Conservation (phyloP, 106 monocot species). For the Dendrobium chrysotoxum region DNA sequence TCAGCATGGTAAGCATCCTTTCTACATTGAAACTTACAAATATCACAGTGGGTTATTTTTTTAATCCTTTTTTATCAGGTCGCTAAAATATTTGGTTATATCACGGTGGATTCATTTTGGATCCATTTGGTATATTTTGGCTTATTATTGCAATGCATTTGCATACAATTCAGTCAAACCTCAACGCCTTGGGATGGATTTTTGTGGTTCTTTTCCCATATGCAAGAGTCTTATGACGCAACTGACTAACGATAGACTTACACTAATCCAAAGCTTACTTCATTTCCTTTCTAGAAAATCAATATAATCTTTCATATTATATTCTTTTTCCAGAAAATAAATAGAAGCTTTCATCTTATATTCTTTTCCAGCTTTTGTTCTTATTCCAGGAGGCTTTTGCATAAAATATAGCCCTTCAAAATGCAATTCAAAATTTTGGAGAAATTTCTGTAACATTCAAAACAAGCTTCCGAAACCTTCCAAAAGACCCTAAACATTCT, state of each 20-base stretch:
- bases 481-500: too few species aligned
- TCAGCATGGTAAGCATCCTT: slow-evolving; percentile 47
- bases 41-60: background rate
- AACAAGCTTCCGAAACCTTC: too few species aligned
- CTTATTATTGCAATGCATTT: background rate
- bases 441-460: too few species aligned
- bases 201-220: background rate
- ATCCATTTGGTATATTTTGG: background rate
- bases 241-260: background rate
- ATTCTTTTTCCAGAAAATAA: too few species aligned
- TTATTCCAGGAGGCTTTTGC: too few species aligned
- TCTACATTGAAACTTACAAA: background rate
- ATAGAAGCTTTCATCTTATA: too few species aligned
- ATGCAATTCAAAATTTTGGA: too few species aligned
- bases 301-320: too few species aligned
- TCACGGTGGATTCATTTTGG: background rate
- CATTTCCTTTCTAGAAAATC: too few species aligned
- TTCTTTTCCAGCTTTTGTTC: too few species aligned
- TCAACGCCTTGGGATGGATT: background rate
- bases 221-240: background rate
- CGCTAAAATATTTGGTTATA: background rate
- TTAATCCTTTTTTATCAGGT: background rate
- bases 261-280: too few species aligned
- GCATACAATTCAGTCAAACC: background rate
- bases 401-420: too few species aligned